Percentiles rank a stretch among this genome's conserved stretches.
These are phyloP conservation scores for Borovskyia barvae DNA, from an alignment of 208 protist genomes.

Conservation along the genomic window DNA sequence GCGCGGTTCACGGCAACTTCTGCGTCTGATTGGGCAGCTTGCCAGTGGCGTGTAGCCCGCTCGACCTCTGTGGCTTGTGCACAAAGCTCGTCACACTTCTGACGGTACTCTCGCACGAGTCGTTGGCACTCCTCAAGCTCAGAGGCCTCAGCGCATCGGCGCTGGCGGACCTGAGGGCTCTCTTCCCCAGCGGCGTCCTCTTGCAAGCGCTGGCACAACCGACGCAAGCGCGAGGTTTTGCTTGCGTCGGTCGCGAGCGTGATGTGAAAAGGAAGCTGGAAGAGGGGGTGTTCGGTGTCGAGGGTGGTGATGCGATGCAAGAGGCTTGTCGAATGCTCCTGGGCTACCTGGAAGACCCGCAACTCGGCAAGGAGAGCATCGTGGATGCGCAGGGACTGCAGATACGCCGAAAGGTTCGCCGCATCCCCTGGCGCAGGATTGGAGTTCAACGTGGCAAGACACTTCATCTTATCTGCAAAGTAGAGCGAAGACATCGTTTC, in stretches of 20 bases:
- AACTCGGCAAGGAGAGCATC: constrained; percentile 53
- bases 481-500: constrained; percentile 82
- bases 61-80: neutral
- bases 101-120: constrained; percentile 19
- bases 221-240: constrained; percentile 17
- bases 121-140: neutral
- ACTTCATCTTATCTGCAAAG: constrained; percentile 86
- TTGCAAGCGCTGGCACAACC: constrained; percentile 33
- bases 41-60: neutral
- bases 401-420: constrained; percentile 28
- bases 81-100: constrained; percentile 1
- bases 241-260: neutral
- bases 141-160: constrained; percentile 7
- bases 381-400: constrained; percentile 30
- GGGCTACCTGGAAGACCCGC: constrained; percentile 35
- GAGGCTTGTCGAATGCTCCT: constrained; percentile 15
- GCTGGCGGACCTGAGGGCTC: constrained; percentile 2
- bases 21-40: too few species aligned
- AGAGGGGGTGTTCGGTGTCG: constrained; percentile 7
- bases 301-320: constrained; percentile 2
- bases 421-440: constrained; percentile 1
- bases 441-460: constrained; percentile 15
- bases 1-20: too few species aligned
- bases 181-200: neutral
- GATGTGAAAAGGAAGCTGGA: constrained; percentile 11